Conservation (phyloP, 306 rosid genomes). For the Glycine soja region DNA sequence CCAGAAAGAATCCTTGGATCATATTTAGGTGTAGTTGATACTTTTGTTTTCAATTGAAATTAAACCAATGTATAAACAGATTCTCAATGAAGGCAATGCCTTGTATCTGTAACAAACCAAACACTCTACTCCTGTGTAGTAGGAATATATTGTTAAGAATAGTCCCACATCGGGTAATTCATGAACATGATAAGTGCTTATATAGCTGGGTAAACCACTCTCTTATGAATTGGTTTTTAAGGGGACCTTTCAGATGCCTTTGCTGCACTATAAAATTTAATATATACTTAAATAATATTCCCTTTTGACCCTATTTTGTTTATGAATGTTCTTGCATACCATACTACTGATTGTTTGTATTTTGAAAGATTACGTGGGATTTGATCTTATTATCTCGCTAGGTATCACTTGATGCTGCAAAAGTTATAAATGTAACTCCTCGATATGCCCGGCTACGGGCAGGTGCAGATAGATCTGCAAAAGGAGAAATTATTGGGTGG, state of each 20-base stretch:
- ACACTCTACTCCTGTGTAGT: too few relatives aligned
- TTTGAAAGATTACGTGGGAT: conserved; percentile 23
- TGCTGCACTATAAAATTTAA: too few relatives aligned
- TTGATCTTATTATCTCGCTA: conserved; percentile 45
- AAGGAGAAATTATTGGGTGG: conserved; percentile 95
- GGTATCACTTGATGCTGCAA: conserved; percentile 93
- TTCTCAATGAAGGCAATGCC: neutral
- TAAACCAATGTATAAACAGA: neutral
- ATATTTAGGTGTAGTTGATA: conserved; percentile 19
- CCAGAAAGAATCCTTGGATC: conserved; percentile 36
- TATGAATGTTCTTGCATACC: neutral
- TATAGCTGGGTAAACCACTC: too few relatives aligned
- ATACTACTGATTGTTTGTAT: neutral
- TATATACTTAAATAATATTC: too few relatives aligned
- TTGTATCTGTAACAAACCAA: too few relatives aligned
- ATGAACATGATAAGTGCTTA: too few relatives aligned
- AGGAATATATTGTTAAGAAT: too few relatives aligned
- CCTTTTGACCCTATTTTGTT: neutral
- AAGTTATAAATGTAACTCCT: conserved; percentile 94
- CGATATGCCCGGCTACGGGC: conserved; percentile 90
- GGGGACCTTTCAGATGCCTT: too few relatives aligned
- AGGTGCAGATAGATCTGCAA: conserved; percentile 72
- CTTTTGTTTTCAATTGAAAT: neutral
- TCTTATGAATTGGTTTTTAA: too few relatives aligned
- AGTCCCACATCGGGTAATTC: too few relatives aligned